Conservation (phyloP, 164 flowering plant genomes). For the Amborella trichopoda region DNA sequence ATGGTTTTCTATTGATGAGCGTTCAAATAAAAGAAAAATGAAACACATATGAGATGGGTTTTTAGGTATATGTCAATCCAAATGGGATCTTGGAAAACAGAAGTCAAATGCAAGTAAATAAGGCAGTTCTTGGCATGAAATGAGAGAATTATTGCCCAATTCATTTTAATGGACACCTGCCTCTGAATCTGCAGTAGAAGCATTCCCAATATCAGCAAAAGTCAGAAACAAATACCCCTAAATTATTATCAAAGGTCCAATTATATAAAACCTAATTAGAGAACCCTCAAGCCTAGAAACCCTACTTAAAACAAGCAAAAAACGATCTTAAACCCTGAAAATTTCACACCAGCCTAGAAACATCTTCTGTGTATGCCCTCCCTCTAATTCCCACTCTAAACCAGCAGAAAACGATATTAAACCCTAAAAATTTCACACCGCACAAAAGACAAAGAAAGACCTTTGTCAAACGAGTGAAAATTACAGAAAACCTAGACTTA, state of each 20-base stretch:
- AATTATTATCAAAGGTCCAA: too few species aligned
- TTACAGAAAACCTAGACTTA: too few species aligned
- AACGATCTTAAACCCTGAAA: conserved; percentile 6
- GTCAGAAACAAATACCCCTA: not conserved
- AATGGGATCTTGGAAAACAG: conserved; percentile 19
- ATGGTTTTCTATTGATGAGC: too few species aligned
- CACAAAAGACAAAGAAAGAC: conserved; percentile 9
- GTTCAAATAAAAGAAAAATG: not conserved
- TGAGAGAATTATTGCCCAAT: too few species aligned
- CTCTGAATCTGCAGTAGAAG: not conserved
- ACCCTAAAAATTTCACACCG: conserved; percentile 18
- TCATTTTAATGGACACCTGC: too few species aligned
- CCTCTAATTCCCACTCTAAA: conserved; percentile 2
- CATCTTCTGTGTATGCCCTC: conserved; percentile 4
- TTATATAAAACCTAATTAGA: conserved; percentile 14
- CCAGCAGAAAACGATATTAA: conserved; percentile 11
- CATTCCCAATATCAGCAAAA: not conserved
- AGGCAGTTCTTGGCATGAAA: too few species aligned
- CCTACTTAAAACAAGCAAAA: conserved; percentile 5
- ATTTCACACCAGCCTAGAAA: conserved; percentile 10
- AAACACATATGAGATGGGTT: not conserved
- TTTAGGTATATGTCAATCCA: conserved; percentile 20
- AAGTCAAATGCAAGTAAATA: conserved; percentile 5
- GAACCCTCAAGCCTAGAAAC: conserved; percentile 15
- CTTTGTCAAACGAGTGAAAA: too few species aligned